Evolutionary conservation across 129 eudicot species (phyloP).

Genomic region (Flaveria robusta): DNA sequence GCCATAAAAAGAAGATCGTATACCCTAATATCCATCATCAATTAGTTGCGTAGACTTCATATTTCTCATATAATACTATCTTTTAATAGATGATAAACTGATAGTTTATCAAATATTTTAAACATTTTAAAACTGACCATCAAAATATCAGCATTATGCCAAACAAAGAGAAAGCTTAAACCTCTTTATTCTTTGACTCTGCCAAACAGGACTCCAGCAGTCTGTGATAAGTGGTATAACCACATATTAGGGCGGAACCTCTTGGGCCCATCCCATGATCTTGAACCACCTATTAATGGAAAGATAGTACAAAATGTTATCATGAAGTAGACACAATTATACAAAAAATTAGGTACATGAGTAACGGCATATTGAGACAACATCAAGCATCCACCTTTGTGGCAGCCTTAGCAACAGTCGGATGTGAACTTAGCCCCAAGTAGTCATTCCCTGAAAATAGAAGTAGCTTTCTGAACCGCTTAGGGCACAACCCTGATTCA

Average conservation of each 20-base stretch:
- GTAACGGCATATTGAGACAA: background rate
- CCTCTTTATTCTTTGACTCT: constrained; percentile 88
- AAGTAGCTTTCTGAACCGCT: constrained; percentile 57
- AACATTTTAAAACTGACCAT: background rate
- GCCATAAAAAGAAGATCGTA: background rate
- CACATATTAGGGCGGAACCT: constrained; percentile 96
- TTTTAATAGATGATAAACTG: constrained; percentile 4
- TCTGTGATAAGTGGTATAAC: constrained; percentile 86
- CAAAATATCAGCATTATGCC: background rate
- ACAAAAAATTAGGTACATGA: constrained; percentile 8
- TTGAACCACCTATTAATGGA: constrained; percentile 58
- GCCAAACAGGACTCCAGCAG: constrained; percentile 77
- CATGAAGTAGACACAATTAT: constrained; percentile 8
- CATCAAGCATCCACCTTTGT: constrained; percentile 50
- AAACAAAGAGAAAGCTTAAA: constrained; percentile 29
- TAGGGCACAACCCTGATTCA: constrained; percentile 32
- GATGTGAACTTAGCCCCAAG: constrained; percentile 92
- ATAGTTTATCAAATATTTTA: background rate
- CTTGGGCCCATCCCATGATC: constrained; percentile 98
- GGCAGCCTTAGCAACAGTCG: constrained; percentile 73
- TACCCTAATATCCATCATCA: background rate
- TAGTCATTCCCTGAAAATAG: constrained; percentile 97
- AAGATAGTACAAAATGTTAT: constrained; percentile 1
- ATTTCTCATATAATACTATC: constrained; percentile 5
- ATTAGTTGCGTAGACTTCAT: background rate